Base-by-base conservation (phyloP, 805 yeast species). In the Kluyveromyces aestuarii region DNA sequence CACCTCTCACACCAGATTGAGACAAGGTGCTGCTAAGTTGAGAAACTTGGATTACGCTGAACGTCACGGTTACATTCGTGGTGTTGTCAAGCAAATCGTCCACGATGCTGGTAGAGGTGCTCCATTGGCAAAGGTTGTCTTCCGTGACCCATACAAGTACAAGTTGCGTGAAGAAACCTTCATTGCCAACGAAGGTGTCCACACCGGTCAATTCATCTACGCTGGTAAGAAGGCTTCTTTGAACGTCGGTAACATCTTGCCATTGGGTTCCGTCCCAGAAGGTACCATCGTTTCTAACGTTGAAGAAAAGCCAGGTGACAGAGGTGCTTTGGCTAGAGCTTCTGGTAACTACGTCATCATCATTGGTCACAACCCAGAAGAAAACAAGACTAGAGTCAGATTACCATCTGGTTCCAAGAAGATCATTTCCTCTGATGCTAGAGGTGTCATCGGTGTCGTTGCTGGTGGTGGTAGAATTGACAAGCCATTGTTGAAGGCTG, bases 101-200 rank as follows among this genome's bases (percentile, higher is more conserved):
- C 99, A 91, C 81, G 99, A 91, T 73, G 93, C 99, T 72, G 99
- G 99, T 75, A 84, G 99, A 78, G 99, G 99, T 82, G 99, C 99
- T 76, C 99, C 99, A 73, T 84, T 91, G 73, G 99, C 97, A 68
- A 90, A 87, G 81, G 96, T 91, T 75, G 90, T 79, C 62, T 91
- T 91, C 96, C 87, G 98, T 75, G 98, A 93, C 77, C 98, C 99
- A 76, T 91, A 91, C 95, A 87, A 80, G 81, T 91, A 85, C 88
- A 90, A 84, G 80, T 77, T 85, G 76, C 89, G 96, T 80, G 96
- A 87, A 77, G 98, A 91, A 80, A 91, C 91, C 69, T 91, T 93
- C 82, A 87, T 91, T 72, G 99, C 98, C 71, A 90, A 90, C 80
- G 99, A 91, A 81, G 98, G 98, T 82, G 87, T 93, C 66, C 90